These are phyloP conservation scores for Talaromyces piceae DNA, from an alignment of 2,329 filamentous ascomycete genomes.

Conservation along the genomic window DNA sequence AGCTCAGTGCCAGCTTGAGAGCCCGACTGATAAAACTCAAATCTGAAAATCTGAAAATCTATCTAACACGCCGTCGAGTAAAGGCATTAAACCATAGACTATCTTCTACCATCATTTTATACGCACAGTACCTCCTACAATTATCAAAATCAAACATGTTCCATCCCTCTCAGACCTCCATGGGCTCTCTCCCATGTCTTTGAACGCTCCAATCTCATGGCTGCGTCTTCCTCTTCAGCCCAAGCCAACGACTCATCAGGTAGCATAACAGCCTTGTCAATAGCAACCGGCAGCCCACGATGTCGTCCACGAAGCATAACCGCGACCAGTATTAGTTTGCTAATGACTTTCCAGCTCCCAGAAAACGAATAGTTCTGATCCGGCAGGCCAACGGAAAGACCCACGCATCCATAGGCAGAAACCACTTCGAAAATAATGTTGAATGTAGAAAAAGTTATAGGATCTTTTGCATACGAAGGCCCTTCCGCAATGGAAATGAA, in stretches of 20 bases:
- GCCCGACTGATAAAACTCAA: too few relatives aligned
- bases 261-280: conserved; percentile 46
- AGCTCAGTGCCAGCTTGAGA: too few relatives aligned
- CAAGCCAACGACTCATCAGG: conserved; percentile 33
- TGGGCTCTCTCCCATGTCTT: conserved; percentile 14
- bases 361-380: conserved; percentile 48
- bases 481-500: conserved; percentile 56
- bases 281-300: conserved; percentile 49
- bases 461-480: conserved; percentile 45
- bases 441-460: conserved; percentile 50
- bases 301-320: conserved; percentile 53
- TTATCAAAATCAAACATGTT: not conserved
- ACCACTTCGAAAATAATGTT: conserved; percentile 47
- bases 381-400: conserved; percentile 51
- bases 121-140: not conserved
- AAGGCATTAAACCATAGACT: too few relatives aligned
- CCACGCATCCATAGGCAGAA: conserved; percentile 54
- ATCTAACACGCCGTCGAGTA: too few relatives aligned
- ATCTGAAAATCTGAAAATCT: too few relatives aligned
- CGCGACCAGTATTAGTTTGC: conserved; percentile 51
- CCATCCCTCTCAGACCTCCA: not conserved
- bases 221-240: conserved; percentile 38
- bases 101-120: too few relatives aligned
- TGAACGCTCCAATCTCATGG: conserved; percentile 22
- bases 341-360: conserved; percentile 47